These are phyloP conservation scores for Boletus rubroflammeus DNA, from an alignment of 768 basidiomycete genomes.

Conservation along the genomic window DNA sequence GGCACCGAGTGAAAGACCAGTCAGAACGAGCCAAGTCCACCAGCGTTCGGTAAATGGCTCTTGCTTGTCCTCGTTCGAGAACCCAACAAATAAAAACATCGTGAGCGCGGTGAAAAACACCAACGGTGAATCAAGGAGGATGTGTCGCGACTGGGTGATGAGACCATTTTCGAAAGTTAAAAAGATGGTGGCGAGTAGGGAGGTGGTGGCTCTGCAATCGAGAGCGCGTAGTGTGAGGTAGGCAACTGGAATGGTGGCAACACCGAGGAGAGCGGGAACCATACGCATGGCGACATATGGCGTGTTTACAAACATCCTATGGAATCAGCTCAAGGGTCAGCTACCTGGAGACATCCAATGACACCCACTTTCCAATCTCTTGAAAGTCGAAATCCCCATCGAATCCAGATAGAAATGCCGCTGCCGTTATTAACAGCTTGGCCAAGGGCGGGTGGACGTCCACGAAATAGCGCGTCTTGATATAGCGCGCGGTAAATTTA, in stretches of 20 bases:
- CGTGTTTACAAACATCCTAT: constrained; percentile 76
- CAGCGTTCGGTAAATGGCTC: constrained; percentile 79
- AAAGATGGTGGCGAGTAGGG: constrained; percentile 86
- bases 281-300: constrained; percentile 98
- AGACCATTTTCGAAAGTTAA: constrained; percentile 97
- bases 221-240: constrained; percentile 93
- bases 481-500: constrained; percentile 92
- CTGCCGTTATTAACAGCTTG: constrained; percentile 90
- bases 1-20: constrained; percentile 87
- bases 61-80: constrained; percentile 86
- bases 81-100: constrained; percentile 81
- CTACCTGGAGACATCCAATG: background rate
- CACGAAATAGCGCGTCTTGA: constrained; percentile 86
- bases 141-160: constrained; percentile 92
- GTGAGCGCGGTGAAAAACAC: constrained; percentile 97
- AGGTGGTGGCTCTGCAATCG: constrained; percentile 87
- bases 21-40: constrained; percentile 91
- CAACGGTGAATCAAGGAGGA: constrained; percentile 97
- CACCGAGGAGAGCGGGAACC: constrained; percentile 86
- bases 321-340: constrained; percentile 2
- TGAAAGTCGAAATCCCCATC: constrained; percentile 96
- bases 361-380: constrained; percentile 89
- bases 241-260: constrained; percentile 84
- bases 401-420: constrained; percentile 83
- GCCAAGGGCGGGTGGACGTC: constrained; percentile 98